phyloP scores from a whole-genome alignment of 2,329 filamentous ascomycete species.

The Colletotrichum tabaci region DNA sequence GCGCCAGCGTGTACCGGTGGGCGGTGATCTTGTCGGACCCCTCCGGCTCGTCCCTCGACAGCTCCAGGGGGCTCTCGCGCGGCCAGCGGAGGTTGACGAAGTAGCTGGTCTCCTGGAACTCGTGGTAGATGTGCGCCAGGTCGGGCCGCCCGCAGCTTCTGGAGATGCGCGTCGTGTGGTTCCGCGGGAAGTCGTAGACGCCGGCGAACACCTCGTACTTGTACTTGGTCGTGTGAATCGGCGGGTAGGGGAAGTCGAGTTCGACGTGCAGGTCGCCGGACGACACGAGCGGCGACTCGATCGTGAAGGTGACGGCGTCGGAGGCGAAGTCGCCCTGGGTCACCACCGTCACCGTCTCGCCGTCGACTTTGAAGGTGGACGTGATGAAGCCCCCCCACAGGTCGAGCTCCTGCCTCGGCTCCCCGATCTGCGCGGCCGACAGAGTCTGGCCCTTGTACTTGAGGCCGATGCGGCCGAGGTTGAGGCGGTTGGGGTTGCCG shows the following conservation, averaged over 20 bases:
- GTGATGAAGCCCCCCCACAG: conserved; percentile 57
- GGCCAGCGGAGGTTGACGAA: conserved; percentile 57
- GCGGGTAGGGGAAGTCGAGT: conserved; percentile 61
- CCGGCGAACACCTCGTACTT: conserved; percentile 62
- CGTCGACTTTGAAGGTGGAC: conserved; percentile 54
- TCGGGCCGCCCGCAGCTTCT: conserved; percentile 29
- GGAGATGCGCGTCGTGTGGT: conserved; percentile 54
- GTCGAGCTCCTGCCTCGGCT: conserved; percentile 53
- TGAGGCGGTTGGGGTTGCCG: conserved; percentile 62
- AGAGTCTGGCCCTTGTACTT: conserved; percentile 52
- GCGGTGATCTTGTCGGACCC: conserved; percentile 47
- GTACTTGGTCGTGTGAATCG: conserved; percentile 56
- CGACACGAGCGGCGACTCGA: conserved; percentile 54
- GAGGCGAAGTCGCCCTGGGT: conserved; percentile 57
- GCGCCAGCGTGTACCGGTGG: conserved; percentile 52
- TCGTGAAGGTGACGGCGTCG: conserved; percentile 54
- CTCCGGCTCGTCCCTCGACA: conserved; percentile 41
- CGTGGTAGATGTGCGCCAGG: conserved; percentile 54
- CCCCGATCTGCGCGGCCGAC: conserved; percentile 47
- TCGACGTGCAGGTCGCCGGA: conserved; percentile 54
- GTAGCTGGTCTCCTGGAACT: conserved; percentile 55
- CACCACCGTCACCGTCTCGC: conserved; percentile 50
- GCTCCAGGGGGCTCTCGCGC: conserved; percentile 36
- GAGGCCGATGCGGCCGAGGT: conserved; percentile 59
- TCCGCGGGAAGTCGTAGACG: conserved; percentile 55